These are phyloP conservation scores for Scenedesmus sp. DNA, from an alignment of 163 green algal genomes.

Conservation along the genomic window DNA sequence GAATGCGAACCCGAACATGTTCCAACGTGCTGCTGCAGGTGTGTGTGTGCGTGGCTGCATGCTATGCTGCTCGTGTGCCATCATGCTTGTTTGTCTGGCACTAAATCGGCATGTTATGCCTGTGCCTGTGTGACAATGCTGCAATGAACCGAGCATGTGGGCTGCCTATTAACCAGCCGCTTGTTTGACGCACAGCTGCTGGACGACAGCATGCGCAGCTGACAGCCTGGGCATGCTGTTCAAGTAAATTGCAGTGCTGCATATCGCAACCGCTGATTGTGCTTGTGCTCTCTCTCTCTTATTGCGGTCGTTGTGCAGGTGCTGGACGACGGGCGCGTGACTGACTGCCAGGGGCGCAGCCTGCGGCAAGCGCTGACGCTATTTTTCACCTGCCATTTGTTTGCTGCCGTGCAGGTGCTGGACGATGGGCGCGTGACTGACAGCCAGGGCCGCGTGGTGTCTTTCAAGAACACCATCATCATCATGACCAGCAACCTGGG, in stretches of 20 bases:
- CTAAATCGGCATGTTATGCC: too few relatives aligned
- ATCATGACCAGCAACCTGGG: slow-evolving; percentile 95
- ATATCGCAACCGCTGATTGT: too few relatives aligned
- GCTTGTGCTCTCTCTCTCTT: not conserved
- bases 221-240: too few relatives aligned
- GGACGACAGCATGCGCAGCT: too few relatives aligned
- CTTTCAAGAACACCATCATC: slow-evolving; percentile 94
- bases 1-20: slow-evolving; percentile 86
- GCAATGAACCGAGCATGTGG: too few relatives aligned
- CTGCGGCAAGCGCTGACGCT: not conserved
- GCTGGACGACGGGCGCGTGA: slow-evolving; percentile 95
- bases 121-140: too few relatives aligned
- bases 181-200: too few relatives aligned
- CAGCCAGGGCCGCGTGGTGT: slow-evolving; percentile 85
- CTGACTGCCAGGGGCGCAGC: slow-evolving; percentile 88
- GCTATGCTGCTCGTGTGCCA: too few relatives aligned
- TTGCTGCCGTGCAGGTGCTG: slow-evolving; percentile 76
- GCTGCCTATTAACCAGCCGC: too few relatives aligned
- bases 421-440: slow-evolving; percentile 96
- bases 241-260: too few relatives aligned
- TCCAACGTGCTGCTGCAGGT: slow-evolving; percentile 21
- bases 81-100: too few relatives aligned
- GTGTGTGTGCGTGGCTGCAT: too few relatives aligned
- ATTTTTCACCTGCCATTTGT: not conserved
- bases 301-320: slow-evolving; percentile 67